These are phyloP conservation scores for Panus rudis DNA, from an alignment of 768 basidiomycete genomes.

Conservation along the genomic window DNA sequence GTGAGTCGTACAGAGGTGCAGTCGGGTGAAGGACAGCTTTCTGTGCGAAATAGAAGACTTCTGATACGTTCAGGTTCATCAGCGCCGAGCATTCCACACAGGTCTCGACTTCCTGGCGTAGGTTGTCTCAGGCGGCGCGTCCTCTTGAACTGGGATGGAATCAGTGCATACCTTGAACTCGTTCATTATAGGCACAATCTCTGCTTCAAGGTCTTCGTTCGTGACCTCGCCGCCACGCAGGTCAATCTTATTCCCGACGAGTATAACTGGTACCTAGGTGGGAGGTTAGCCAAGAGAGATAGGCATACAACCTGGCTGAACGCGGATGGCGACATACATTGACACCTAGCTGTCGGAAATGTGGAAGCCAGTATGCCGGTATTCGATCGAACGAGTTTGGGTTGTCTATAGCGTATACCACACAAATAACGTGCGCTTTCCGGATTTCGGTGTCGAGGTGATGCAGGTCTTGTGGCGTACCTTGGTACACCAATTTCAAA, in stretches of 20 bases:
- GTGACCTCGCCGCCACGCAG: conserved; percentile 88
- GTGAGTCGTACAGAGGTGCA: conserved; percentile 92
- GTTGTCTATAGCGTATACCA: conserved; percentile 96
- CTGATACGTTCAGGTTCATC: conserved; percentile 84
- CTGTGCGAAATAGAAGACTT: conserved; percentile 98
- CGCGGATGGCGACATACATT: conserved; percentile 54
- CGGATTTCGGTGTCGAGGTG: conserved; percentile 94
- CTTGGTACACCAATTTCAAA: conserved; percentile 31
- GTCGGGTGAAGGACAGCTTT: conserved; percentile 97
- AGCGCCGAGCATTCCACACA: conserved; percentile 97
- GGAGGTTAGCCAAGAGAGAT: background rate
- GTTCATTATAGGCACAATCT: conserved; percentile 95
- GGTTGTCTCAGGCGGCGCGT: too few relatives aligned
- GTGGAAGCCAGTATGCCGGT: conserved; percentile 96
- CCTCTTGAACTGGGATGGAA: too few relatives aligned
- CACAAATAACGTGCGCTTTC: conserved; percentile 96
- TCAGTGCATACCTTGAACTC: conserved; percentile 79
- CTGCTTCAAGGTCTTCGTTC: conserved; percentile 89
- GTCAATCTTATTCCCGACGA: conserved; percentile 99
- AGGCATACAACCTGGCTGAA: background rate
- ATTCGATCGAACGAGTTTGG: conserved; percentile 95
- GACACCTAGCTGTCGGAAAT: conserved; percentile 90
- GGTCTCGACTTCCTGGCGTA: conserved; percentile 92
- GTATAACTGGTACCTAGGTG: conserved; percentile 83
- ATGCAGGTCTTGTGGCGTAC: conserved; percentile 74